Evolutionary conservation across 805 yeast species (phyloP).

Genomic region (Wickerhamiella sergipiensis): DNA sequence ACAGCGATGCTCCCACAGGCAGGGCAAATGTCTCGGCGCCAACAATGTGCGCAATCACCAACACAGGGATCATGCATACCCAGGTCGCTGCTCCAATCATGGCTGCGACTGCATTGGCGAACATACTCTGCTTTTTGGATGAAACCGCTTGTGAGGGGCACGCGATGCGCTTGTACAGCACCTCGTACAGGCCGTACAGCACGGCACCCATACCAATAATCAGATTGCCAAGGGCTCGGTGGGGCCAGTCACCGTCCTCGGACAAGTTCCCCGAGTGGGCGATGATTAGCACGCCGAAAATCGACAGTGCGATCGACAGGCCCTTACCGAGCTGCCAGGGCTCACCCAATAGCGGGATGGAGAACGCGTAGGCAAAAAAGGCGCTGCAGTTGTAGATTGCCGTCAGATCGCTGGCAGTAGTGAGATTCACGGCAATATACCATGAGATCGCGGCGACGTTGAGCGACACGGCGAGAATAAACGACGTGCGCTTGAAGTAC

Average conservation of each 20-base stretch:
- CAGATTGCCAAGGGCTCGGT: constrained; percentile 53
- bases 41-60: constrained; percentile 36
- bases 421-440: constrained; percentile 70
- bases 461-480: constrained; percentile 40
- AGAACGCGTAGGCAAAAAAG: constrained; percentile 74
- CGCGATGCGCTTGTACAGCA: constrained; percentile 56
- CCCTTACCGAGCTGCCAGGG: constrained; percentile 48
- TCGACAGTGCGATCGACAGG: constrained; percentile 54
- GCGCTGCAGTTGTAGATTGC: constrained; percentile 88
- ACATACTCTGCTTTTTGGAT: constrained; percentile 60
- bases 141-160: constrained; percentile 62
- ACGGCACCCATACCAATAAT: constrained; percentile 64
- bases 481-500: constrained; percentile 33
- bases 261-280: constrained; percentile 36
- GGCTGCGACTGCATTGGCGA: constrained; percentile 65
- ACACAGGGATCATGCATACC: constrained; percentile 33
- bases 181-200: constrained; percentile 72
- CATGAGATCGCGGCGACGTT: constrained; percentile 71
- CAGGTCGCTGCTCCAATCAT: constrained; percentile 48
- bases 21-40: constrained; percentile 47
- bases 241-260: constrained; percentile 33
- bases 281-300: constrained; percentile 63
- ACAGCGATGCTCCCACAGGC: constrained; percentile 33
- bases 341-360: constrained; percentile 61
- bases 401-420: constrained; percentile 75